Evolutionary conservation across 2,329 filamentous ascomycete genomes (phyloP).

Genomic region (Pseudogymnoascus sp.): DNA sequence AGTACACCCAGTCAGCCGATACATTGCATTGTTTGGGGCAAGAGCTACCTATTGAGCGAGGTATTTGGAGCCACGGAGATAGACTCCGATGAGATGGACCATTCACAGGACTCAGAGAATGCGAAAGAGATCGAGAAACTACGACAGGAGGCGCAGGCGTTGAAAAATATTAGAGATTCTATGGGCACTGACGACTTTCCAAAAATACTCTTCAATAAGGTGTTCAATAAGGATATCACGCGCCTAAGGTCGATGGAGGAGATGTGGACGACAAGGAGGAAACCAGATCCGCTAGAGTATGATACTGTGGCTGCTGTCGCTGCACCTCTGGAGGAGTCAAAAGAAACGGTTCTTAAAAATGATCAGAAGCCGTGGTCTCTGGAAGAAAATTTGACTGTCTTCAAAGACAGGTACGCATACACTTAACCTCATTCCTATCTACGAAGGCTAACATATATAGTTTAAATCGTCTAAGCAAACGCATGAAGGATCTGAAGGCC

Average conservation of each 20-base stretch:
- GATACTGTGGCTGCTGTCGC: slow-evolving; percentile 42
- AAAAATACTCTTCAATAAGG: slow-evolving; percentile 80
- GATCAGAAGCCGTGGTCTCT: slow-evolving; percentile 76
- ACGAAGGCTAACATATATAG: slow-evolving; percentile 32
- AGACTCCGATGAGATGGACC: slow-evolving; percentile 68
- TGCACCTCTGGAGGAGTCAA: slow-evolving; percentile 22
- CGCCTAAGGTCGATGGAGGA: slow-evolving; percentile 80
- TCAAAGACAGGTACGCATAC: slow-evolving; percentile 58
- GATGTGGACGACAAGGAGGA: slow-evolving; percentile 83
- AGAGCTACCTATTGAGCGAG: slow-evolving; percentile 89
- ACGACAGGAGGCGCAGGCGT: slow-evolving; percentile 69
- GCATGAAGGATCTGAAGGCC: slow-evolving; percentile 56
- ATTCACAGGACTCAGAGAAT: slow-evolving; percentile 73
- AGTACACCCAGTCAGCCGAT: slow-evolving; percentile 95
- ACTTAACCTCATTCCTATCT: not conserved
- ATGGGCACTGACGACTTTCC: slow-evolving; percentile 73
- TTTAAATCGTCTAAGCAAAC: slow-evolving; percentile 64
- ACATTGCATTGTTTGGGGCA: slow-evolving; percentile 98
- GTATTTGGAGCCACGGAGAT: slow-evolving; percentile 90
- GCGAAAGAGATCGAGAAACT: slow-evolving; percentile 80
- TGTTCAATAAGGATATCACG: slow-evolving; percentile 77
- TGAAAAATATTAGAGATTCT: slow-evolving; percentile 73
- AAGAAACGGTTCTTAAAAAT: slow-evolving; percentile 48
- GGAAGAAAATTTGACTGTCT: slow-evolving; percentile 76
- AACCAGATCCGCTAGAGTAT: slow-evolving; percentile 67